phyloP scores from a whole-genome alignment of 83 land plant genomes.

The Thuja plicata region DNA sequence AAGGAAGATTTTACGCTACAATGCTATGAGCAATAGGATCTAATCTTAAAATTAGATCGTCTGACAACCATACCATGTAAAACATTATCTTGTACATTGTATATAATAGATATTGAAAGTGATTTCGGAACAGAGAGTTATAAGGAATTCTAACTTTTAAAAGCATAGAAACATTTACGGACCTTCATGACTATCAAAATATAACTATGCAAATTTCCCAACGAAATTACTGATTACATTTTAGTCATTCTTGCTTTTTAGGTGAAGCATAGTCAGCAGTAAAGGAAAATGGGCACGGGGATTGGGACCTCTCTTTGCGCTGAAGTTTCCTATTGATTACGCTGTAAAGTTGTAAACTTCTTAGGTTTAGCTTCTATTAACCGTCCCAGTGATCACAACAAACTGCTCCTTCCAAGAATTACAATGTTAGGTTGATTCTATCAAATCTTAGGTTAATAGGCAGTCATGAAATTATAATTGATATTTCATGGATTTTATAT shows the following conservation, averaged over 20 bases:
- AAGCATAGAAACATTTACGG: not conserved
- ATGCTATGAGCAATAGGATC: not conserved
- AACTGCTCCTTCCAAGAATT: not conserved
- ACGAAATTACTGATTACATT: not conserved
- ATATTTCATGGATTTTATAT: not conserved
- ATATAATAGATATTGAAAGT: not conserved
- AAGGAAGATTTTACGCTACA: no score
- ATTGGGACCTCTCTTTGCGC: not conserved
- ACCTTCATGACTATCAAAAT: not conserved
- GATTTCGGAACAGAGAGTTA: not conserved
- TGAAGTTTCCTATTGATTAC: not conserved
- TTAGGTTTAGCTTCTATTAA: not conserved
- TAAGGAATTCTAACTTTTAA: not conserved
- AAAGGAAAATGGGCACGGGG: not conserved
- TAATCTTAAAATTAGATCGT: not conserved
- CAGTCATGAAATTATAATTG: not conserved
- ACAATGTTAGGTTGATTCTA: not conserved
- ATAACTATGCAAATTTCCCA: not conserved
- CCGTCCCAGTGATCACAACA: not conserved
- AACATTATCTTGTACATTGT: not conserved
- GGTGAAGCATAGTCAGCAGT: not conserved
- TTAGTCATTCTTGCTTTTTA: not conserved
- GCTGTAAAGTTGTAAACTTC: not conserved
- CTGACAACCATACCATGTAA: not conserved
- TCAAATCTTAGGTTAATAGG: not conserved